Base-by-base conservation (phyloP, 129 eudicot species). In the Ambrosia trifida region DNA sequence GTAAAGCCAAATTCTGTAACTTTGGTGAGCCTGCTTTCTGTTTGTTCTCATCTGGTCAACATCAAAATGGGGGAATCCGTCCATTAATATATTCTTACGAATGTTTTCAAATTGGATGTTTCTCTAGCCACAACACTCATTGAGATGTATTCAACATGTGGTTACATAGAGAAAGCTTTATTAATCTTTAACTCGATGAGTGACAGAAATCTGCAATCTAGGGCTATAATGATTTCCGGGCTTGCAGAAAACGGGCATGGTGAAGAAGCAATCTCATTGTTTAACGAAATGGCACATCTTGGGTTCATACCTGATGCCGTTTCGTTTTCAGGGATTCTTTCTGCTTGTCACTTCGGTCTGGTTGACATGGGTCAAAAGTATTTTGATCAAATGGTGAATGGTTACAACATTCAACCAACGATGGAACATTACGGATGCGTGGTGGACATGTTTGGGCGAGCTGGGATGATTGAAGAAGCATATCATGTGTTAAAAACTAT, bases 391-490 rank as follows among this genome's bases (percentile, higher is more conserved):
- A 72, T 59, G 68, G 59, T 72, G 14, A 72, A 45, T 14, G 6
- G 58, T 72, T 59, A 72, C 33, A 72, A 17, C 11, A 72, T 59
- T 20, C 0, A 45, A 35, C 76, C 68, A 16, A 45, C 47, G 5
- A 44, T 72, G 76, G 59, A 59, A 59, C 76, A 59, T 31, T 72
- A 72, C 2, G 76, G 76, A 45, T 72, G 76, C 18, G 59, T 72
- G 68, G 59, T 59, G 3, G 76, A 72, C 31, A 30, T 72, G 76
- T 72, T 2, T 59, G 67, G 67, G 35, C 53, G 67, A 71, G 67
- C 56, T 43, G 76, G 76, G 67, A 71, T 71, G 76, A 72, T 72
- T 32, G 69, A 72, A 60, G 69, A 72, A 60, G 76, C 69, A 3
- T 72, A 72, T 46, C 19, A 33, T 31, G 76, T 72, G 12, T 45